Conservation (phyloP, 2,329 filamentous ascomycete species). For the Phialophora expanda region DNA sequence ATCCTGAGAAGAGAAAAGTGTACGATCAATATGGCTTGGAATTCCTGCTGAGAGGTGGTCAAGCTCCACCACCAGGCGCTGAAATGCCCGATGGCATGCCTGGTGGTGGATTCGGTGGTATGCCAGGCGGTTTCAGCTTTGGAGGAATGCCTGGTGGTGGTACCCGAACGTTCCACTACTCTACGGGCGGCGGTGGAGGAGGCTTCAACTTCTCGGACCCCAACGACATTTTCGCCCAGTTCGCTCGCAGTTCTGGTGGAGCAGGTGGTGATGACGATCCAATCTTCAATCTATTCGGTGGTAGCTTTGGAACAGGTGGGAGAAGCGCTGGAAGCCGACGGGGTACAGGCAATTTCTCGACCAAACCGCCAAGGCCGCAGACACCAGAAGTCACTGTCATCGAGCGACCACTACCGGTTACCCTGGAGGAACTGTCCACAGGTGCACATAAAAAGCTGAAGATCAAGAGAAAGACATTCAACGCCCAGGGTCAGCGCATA, state of each 20-base stretch:
- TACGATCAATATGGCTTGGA: slow-evolving; percentile 96
- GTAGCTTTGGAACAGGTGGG: slow-evolving; percentile 47
- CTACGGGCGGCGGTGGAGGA: slow-evolving; percentile 54
- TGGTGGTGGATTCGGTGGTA: slow-evolving; percentile 56
- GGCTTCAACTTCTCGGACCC: slow-evolving; percentile 86
- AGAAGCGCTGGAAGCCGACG: slow-evolving; percentile 49
- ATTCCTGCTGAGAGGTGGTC: slow-evolving; percentile 82
- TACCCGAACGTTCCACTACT: slow-evolving; percentile 57
- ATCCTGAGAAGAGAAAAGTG: slow-evolving; percentile 92
- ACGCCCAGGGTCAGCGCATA: slow-evolving; percentile 80
- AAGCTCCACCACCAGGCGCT: slow-evolving; percentile 66
- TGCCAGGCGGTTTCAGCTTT: slow-evolving; percentile 59
- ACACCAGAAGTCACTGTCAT: slow-evolving; percentile 90
- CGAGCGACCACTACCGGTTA: slow-evolving; percentile 79
- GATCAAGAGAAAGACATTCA: slow-evolving; percentile 95
- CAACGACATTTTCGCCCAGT: slow-evolving; percentile 83
- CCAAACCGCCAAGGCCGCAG: slow-evolving; percentile 42
- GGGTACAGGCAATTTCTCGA: slow-evolving; percentile 39
- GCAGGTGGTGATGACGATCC: slow-evolving; percentile 58
- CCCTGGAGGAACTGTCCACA: slow-evolving; percentile 85
- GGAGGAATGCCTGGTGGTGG: slow-evolving; percentile 58
- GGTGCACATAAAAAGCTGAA: slow-evolving; percentile 96
- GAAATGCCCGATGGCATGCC: slow-evolving; percentile 57
- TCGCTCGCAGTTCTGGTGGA: slow-evolving; percentile 66
- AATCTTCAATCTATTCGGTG: slow-evolving; percentile 60